These are phyloP conservation scores for Aureococcus anophagefferens DNA, from an alignment of 108 stramenopile genomes.

Conservation along the genomic window DNA sequence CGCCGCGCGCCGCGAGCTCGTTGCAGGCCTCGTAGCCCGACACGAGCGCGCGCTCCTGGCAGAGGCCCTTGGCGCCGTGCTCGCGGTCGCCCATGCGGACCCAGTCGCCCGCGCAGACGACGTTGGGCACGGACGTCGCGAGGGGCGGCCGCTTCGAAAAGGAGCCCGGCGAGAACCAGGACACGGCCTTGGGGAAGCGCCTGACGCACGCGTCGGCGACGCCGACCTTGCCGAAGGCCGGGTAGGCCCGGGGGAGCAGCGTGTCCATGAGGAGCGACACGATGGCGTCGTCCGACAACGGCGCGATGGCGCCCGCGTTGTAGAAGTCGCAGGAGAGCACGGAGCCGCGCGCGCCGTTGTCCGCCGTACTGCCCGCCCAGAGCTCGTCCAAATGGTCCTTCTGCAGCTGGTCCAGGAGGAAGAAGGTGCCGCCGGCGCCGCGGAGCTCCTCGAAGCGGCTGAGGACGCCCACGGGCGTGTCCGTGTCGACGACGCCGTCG, in stretches of 20 bases:
- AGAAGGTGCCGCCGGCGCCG: conserved; percentile 78
- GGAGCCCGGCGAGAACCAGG: conserved; percentile 77
- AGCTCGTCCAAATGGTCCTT: conserved; percentile 43
- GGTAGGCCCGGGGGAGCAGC: conserved; percentile 62
- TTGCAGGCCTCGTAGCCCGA: conserved; percentile 77
- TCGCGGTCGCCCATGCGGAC: conserved; percentile 81
- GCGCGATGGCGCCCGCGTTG: conserved; percentile 72
- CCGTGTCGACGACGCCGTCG: conserved; percentile 58
- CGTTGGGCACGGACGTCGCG: conserved; percentile 57
- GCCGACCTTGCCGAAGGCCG: conserved; percentile 61
- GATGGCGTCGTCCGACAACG: conserved; percentile 66
- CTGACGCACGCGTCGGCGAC: conserved; percentile 78
- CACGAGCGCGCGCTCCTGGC: conserved; percentile 82
- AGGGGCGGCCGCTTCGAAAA: conserved; percentile 64
- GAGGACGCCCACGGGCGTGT: conserved; percentile 76
- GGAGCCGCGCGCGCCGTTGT: conserved; percentile 41
- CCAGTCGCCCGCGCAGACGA: conserved; percentile 83
- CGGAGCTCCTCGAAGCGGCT: conserved; percentile 69
- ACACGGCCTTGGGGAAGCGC: conserved; percentile 66
- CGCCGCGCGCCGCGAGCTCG: conserved; percentile 32
- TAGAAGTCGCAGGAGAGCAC: conserved; percentile 85
- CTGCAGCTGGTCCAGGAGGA: conserved; percentile 83
- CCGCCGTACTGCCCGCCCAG: no score
- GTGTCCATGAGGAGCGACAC: conserved; percentile 62
- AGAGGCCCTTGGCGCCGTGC: conserved; percentile 83